Evolutionary conservation across 2,329 filamentous ascomycete genomes (phyloP), one percentile per base, ranked within the genome.

Genomic region (Purpureocillium lavendulum): DNA sequence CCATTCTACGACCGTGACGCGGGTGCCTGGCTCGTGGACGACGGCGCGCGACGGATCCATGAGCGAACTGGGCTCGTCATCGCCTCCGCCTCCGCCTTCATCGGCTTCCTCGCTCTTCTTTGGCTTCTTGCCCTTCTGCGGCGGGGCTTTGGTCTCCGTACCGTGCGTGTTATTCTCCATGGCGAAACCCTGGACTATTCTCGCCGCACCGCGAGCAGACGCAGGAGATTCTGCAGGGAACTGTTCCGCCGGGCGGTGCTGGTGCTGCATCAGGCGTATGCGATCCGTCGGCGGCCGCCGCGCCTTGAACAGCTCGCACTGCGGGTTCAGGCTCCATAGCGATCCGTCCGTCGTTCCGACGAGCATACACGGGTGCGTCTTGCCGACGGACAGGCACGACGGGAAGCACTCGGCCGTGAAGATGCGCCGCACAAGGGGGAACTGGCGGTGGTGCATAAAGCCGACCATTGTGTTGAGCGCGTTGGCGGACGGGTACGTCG

Each of bases 1-100:
- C 82, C 82, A 86, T 31, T 71, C 70, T 17, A 82, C 62, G 2
- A 70, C 65, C 5, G 78, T 78, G 46, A 85, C 64, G 35, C 80
- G 71, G 9, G 77, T 81, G 45, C 71, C 62, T 35, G 81, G 73
- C 40, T 85, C 81, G 49, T 80, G 73, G 10, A 82, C 66, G 4
- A 72, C 61, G 4, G 66, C 65, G 30, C 69, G 61, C 4, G 62
- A 64, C 1, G 66, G 58, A 36, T 61, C 64, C 44, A 55, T 52
- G 21, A 57, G 44, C 33, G 51, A 53, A 10, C 47, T 51, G 4
- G 49, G 54, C 24, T 58, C 58, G 9, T 58, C 61, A 10, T 60
- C 58, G 4, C 62, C 60, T 14, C 40, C 44, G 3, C 33, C 36
- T 11, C 30, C 18, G 12, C 37, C 40, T 4, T 58, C 57, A 1